A percentile compares a stretch with the other conserved stretches of the same genome.
Evolutionary conservation across 345 rosid genomes (phyloP).

Genomic region (Populus euphratica): DNA sequence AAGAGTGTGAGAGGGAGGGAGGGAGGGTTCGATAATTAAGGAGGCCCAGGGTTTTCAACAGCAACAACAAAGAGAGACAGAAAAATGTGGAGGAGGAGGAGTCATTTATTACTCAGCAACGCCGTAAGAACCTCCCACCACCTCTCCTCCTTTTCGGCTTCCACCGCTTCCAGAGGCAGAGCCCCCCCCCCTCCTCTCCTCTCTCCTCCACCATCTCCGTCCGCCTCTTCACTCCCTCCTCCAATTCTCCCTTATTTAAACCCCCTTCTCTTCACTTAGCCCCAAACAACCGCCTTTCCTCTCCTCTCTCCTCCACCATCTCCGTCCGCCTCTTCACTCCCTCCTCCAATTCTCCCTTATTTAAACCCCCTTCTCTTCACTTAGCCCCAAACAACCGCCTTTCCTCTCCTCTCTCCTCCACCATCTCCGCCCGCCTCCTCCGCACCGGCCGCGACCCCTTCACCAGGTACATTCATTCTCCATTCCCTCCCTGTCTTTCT

Average conservation of each 20-base stretch:
- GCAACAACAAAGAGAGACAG: not conserved
- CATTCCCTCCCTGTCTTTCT: not conserved
- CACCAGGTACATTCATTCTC: conserved; percentile 20
- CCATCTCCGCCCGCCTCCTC: conserved; percentile 41
- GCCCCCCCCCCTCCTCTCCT: no score
- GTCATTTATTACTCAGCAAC: not conserved
- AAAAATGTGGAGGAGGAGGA: not conserved
- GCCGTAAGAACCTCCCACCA: not conserved
- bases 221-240: no score
- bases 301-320: no score
- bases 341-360: not conserved
- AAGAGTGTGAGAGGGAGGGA: no score
- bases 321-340: not conserved
- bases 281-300: no score
- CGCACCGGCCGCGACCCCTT: conserved; percentile 45
- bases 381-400: not conserved
- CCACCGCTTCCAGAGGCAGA: not conserved
- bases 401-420: conserved; percentile 20
- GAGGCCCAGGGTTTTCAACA: not conserved
- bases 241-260: no score
- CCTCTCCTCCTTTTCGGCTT: not conserved
- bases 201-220: no score
- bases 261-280: no score
- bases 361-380: not conserved
- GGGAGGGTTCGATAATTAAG: no score